Evolutionary conservation across 2,329 filamentous ascomycete species (phyloP), one percentile per base, ranked within the genome.

Genomic region (Colletotrichum sp.): DNA sequence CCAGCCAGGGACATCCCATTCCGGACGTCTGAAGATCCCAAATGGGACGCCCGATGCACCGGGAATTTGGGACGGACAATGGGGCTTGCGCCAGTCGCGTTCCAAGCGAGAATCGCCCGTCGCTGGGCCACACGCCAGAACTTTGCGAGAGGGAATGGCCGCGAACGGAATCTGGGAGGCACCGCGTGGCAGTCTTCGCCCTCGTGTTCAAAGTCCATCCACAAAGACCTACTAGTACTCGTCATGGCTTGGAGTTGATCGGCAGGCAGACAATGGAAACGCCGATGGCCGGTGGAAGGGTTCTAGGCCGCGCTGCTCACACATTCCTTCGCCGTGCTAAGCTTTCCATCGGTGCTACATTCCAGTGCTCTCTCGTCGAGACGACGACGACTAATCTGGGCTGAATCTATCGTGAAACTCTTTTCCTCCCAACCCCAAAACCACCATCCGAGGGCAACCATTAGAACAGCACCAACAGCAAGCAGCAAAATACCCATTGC

Each of bases 371-470:
- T 57, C 61, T 65, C 64, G 32, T 30, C 34, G 30, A 44, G 15
- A 8, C 22, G 30, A 19, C 27, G 29, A 32, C 52, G 30, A 5
- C 39, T 64, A 69, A 44, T 8, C 29, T 44, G 6, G 44, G 19
- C 61, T 71, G 68, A 71, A 57, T 44, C 59, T 59, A 22, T 74
- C 73, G 69, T 76, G 73, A 76, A 73, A 76, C 73, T 72, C 44
- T 34, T 39, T 49, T 34, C 59, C 30, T 69, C 63, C 55, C 32
- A 68, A 13, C 36, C 34, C 25, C 52, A 63, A 61, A 29, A 22
- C 55, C 22, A 22, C 52, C 44, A 66, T 61, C 72, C n/a, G 39
- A 13, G 65, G 9, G 22, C 25, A 32, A 29, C 52, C 15, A 69
- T 25, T 19, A 44, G 12, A n/a, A 32, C 15, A 57, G 8, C 29